Evolutionary conservation across 1,284 basidiomycete genomes (phyloP).

Genomic region (Fomitopsis schrenkii): DNA sequence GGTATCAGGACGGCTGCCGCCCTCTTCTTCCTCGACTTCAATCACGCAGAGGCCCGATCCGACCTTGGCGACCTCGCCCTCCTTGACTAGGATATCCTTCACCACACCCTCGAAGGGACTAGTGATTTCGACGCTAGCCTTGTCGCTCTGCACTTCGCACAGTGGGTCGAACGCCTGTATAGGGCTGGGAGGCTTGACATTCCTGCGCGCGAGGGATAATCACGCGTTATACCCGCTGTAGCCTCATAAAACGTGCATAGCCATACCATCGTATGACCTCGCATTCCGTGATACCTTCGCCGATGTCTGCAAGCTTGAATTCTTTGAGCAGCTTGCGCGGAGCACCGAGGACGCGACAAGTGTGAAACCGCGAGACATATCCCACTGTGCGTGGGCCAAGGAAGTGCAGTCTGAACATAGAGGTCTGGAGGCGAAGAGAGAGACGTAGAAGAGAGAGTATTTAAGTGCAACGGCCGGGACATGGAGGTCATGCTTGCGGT

Average conservation of each 20-base stretch:
- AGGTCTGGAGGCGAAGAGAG: not conserved
- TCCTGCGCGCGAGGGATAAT: constrained; percentile 36
- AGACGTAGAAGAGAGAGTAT: not conserved
- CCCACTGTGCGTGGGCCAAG: not conserved
- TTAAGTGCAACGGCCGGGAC: not conserved
- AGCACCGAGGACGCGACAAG: not conserved
- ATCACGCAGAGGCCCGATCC: constrained; percentile 83
- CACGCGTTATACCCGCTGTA: not conserved
- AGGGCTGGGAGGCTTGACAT: constrained; percentile 50
- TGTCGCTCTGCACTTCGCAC: constrained; percentile 94
- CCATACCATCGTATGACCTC: constrained; percentile 85
- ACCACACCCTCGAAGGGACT: constrained; percentile 83
- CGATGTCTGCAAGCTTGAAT: constrained; percentile 94
- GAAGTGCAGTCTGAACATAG: not conserved
- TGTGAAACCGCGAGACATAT: not conserved
- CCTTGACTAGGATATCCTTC: constrained; percentile 69
- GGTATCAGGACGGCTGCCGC: constrained; percentile 11
- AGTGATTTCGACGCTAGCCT: constrained; percentile 92
- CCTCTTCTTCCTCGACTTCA: constrained; percentile 63
- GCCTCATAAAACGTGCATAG: constrained; percentile 13
- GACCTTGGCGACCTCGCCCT: constrained; percentile 86
- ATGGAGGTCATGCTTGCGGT: not conserved
- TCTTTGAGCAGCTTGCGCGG: constrained; percentile 35
- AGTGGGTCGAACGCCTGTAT: constrained; percentile 83
- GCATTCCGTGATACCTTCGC: constrained; percentile 89